Percentiles rank a stretch among this genome's conserved stretches.
Evolutionary conservation across 768 basidiomycete genomes (phyloP).

Genomic region (Hygrophoropsis aurantiaca): DNA sequence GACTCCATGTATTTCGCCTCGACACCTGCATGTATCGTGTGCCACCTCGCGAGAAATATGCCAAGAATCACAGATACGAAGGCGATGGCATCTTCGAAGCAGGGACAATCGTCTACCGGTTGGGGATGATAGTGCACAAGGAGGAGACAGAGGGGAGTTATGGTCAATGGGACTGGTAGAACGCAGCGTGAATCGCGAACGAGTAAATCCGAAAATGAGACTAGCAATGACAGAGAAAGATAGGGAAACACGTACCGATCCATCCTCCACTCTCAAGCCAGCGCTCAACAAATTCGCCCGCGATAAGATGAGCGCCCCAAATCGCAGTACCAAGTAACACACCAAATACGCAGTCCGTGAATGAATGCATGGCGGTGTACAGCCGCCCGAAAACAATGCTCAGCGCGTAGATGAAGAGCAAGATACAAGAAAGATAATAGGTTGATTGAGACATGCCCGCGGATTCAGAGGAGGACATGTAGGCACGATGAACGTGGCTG

Average conservation of each 20-base stretch:
- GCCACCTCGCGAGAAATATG: slow-evolving; percentile 69
- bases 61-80: slow-evolving; percentile 85
- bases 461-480: slow-evolving; percentile 29
- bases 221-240: slow-evolving; percentile 19
- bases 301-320: slow-evolving; percentile 48
- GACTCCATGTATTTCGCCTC: slow-evolving; percentile 29
- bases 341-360: slow-evolving; percentile 71
- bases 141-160: slow-evolving; percentile 64
- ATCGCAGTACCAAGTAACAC: slow-evolving; percentile 62
- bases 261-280: slow-evolving; percentile 39
- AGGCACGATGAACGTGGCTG: slow-evolving; percentile 54
- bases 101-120: slow-evolving; percentile 95
- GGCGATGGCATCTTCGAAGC: slow-evolving; percentile 97
- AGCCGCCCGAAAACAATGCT: slow-evolving; percentile 79
- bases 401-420: slow-evolving; percentile 58
- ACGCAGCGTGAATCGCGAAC: background rate
- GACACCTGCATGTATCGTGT: slow-evolving; percentile 41
- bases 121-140: slow-evolving; percentile 90
- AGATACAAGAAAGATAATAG: slow-evolving; percentile 41
- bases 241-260: slow-evolving; percentile 27
- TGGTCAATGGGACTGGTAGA: slow-evolving; percentile 51
- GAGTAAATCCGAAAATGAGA: slow-evolving; percentile 5
- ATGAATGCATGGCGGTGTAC: slow-evolving; percentile 88
- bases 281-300: slow-evolving; percentile 39
- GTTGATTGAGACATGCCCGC: slow-evolving; percentile 43